These are phyloP conservation scores for Cutaneotrichosporon spelunceum DNA, from an alignment of 1,284 basidiomycete genomes.

Conservation along the genomic window DNA sequence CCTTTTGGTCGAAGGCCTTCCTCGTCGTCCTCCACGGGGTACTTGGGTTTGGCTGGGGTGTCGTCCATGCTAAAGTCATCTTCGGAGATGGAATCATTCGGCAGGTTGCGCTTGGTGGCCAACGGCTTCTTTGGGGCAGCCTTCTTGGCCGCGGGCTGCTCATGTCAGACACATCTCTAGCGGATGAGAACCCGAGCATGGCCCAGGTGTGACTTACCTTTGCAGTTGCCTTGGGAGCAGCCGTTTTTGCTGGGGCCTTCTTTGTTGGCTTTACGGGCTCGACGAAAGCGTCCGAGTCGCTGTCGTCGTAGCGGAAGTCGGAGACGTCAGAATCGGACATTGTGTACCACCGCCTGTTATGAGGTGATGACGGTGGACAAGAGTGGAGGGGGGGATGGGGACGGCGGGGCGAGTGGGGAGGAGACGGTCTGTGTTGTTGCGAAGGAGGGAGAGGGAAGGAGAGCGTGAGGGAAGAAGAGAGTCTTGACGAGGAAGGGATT, in stretches of 20 bases:
- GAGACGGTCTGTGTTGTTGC: background rate
- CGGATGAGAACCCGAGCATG: background rate
- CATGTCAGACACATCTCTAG: background rate
- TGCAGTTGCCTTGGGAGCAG: constrained; percentile 28
- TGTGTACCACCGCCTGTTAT: constrained; percentile 10
- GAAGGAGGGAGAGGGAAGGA: background rate
- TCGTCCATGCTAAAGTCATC: constrained; percentile 48
- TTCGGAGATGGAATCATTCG: constrained; percentile 58
- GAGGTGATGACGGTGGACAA: constrained; percentile 1
- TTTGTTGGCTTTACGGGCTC: constrained; percentile 24
- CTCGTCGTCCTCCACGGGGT: constrained; percentile 26
- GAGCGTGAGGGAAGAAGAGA: background rate
- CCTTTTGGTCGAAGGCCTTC: constrained; percentile 29
- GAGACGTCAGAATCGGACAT: constrained; percentile 51
- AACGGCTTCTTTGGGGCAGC: constrained; percentile 53
- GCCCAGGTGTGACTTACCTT: constrained; percentile 26
- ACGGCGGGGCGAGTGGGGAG: background rate
- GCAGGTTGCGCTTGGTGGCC: constrained; percentile 63
- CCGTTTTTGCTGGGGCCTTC: constrained; percentile 34
- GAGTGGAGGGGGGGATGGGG: background rate
- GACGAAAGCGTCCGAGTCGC: constrained; percentile 45
- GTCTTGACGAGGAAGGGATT: constrained; percentile 1
- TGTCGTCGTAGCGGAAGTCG: constrained; percentile 36
- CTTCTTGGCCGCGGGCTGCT: constrained; percentile 51
- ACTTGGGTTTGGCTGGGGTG: constrained; percentile 36